Evolutionary conservation across 2,329 filamentous ascomycete species (phyloP), one percentile per base, ranked within the genome.

Genomic region (Aspergillus carbonarius): DNA sequence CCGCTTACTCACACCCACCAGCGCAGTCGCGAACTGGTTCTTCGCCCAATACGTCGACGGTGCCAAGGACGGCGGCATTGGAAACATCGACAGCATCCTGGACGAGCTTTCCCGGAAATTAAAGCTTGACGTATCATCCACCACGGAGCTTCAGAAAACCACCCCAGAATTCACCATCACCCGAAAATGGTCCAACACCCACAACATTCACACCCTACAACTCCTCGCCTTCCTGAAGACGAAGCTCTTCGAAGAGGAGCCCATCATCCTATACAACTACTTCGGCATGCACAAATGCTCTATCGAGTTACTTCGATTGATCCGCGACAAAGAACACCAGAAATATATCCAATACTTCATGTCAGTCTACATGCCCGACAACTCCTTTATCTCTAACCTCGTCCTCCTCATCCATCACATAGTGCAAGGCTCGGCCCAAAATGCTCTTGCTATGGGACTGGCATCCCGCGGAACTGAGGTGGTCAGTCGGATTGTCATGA

Each of bases 281-380:
- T 70, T 71, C 37, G 68, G 66, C 51, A 70, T 72, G 68, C 66
- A 71, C 39, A 67, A 66, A 53, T 67, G 65, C 57, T 66, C 60
- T 25, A 6, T 72, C 3, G 65, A 72, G 46, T 34, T 72, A 15
- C 62, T 70, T 1, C 63, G 67, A 49, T 55, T 63, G 5, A 70
- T 72, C 55, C 30, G 46, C 46, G 62, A 47, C 2, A 71, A 70
- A 34, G 66, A 70, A 54, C 64, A 71, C 58, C 60, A 65, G 2
- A 69, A 66, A 42, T 70, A 69, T 60, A 62, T 66, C 9, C 66
- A 70, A 51, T 71, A 68, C 57, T 69, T 70, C 60, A 65, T 65
- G 2, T 3, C 60, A 1, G 59, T 8, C 15, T 71, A 70, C 47
- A 61, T 71, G 59, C 65, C 65, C 18, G 65, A 70, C 60, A 65